These are phyloP conservation scores for Arabidopsis lyrata DNA, from an alignment of 441 rosid genomes.

Conservation along the genomic window DNA sequence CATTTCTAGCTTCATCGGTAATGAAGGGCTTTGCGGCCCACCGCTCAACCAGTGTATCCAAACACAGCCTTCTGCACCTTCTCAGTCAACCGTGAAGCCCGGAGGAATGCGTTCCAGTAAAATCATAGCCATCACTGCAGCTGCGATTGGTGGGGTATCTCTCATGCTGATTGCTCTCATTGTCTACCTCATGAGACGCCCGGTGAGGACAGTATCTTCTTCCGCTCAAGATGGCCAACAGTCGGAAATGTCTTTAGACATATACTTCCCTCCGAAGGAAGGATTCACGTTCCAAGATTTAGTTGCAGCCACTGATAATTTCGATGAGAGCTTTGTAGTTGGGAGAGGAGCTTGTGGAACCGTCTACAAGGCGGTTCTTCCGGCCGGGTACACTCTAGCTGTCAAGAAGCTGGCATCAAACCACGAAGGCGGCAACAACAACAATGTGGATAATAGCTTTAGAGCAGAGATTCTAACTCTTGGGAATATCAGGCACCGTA, in stretches of 20 bases:
- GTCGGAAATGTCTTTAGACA: constrained; percentile 58
- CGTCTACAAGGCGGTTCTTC: constrained; percentile 80
- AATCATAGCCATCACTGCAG: constrained; percentile 71
- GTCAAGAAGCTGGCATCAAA: constrained; percentile 86
- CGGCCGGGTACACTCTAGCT: constrained; percentile 67
- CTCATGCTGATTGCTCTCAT: constrained; percentile 67
- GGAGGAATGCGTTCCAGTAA: constrained; percentile 52
- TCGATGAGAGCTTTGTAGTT: constrained; percentile 69
- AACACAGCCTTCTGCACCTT: constrained; percentile 50
- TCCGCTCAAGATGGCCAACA: constrained; percentile 53
- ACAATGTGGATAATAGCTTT: constrained; percentile 76
- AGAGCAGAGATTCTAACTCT: constrained; percentile 83
- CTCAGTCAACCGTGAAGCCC: constrained; percentile 34
- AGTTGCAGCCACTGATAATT: constrained; percentile 73
- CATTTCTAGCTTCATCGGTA: constrained; percentile 63
- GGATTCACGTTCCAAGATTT: constrained; percentile 86
- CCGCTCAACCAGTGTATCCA: constrained; percentile 60
- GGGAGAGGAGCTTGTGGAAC: constrained; percentile 96
- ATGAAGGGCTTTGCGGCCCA: constrained; percentile 81
- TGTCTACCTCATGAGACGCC: constrained; percentile 65
- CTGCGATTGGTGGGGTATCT: constrained; percentile 76
- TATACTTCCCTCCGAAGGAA: constrained; percentile 82
- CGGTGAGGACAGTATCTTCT: constrained; percentile 51
- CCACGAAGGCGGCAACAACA: constrained; percentile 68
- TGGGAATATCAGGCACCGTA: constrained; percentile 91